A percentile compares a stretch with the other conserved stretches of the same genome.
These are phyloP conservation scores for Ophiosphaerella narmari DNA, from an alignment of 2,329 filamentous ascomycete species.

Conservation along the genomic window DNA sequence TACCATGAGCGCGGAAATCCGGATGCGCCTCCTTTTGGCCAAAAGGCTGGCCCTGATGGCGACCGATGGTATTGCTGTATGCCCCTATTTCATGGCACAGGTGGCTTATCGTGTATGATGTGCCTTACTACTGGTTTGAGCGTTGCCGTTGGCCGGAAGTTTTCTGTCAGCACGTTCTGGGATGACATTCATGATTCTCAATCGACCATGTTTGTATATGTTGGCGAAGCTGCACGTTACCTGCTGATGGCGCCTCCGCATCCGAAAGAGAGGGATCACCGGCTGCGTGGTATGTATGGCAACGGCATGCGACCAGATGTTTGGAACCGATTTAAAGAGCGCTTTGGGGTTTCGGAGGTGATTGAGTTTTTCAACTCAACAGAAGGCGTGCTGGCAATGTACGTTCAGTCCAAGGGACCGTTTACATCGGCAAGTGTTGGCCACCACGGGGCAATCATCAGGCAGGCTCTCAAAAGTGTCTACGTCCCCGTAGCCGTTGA, in stretches of 20 bases:
- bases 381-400: conserved; percentile 68
- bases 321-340: conserved; percentile 65
- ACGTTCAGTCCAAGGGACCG: conserved; percentile 59
- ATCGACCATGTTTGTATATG: conserved; percentile 74
- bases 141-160: conserved; percentile 65
- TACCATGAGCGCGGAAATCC: conserved; percentile 41
- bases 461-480: conserved; percentile 56
- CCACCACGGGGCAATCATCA: conserved; percentile 67
- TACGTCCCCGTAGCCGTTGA: conserved; percentile 71
- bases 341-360: conserved; percentile 66
- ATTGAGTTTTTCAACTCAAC: conserved; percentile 78
- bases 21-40: conserved; percentile 38
- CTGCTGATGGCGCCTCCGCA: conserved; percentile 68
- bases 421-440: conserved; percentile 65
- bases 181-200: conserved; percentile 68
- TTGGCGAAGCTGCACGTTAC: conserved; percentile 76
- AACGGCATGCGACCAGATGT: conserved; percentile 71
- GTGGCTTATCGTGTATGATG: conserved; percentile 62
- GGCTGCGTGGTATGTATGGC: conserved; percentile 64
- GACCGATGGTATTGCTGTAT: conserved; percentile 77
- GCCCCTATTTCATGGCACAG: conserved; percentile 77
- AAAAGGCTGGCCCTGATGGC: conserved; percentile 42
- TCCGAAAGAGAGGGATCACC: conserved; percentile 62
- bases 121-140: conserved; percentile 50
- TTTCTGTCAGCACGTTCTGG: conserved; percentile 73